Percentiles rank a stretch among this genome's conserved stretches.
Conservation (phyloP, 768 basidiomycete genomes). For the Agaricus sinodeliciosus region DNA sequence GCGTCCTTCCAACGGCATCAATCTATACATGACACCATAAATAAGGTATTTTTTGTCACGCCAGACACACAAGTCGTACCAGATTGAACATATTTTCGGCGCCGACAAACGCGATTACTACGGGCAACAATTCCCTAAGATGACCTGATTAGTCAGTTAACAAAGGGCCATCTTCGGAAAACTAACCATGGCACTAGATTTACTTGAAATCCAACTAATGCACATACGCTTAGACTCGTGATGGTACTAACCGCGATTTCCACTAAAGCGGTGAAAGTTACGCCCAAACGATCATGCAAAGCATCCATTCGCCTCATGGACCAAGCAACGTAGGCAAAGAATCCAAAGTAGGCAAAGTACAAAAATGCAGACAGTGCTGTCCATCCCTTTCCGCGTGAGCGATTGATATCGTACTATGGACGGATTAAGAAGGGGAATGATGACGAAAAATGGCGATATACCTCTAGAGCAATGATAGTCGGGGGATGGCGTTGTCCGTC, state of each 20-base stretch:
- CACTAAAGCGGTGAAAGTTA: slow-evolving; percentile 89
- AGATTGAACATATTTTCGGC: slow-evolving; percentile 97
- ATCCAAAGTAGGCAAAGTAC: slow-evolving; percentile 70
- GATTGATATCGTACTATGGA: slow-evolving; percentile 46
- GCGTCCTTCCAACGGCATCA: slow-evolving; percentile 78
- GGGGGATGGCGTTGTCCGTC: slow-evolving; percentile 27
- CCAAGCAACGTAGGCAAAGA: slow-evolving; percentile 69
- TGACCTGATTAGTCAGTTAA: slow-evolving; percentile 7
- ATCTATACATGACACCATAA: slow-evolving; percentile 44
- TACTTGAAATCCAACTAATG: slow-evolving; percentile 80
- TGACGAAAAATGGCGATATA: slow-evolving; percentile 16
- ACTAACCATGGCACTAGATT: slow-evolving; percentile 86
- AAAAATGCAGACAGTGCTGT: slow-evolving; percentile 65
- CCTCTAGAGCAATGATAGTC: slow-evolving; percentile 42
- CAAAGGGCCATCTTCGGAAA: neutral
- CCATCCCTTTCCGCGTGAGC: slow-evolving; percentile 37
- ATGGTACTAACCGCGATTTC: slow-evolving; percentile 91
- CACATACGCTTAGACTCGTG: slow-evolving; percentile 89
- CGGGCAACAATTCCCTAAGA: slow-evolving; percentile 77
- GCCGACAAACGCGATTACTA: slow-evolving; percentile 92
- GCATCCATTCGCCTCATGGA: slow-evolving; percentile 73
- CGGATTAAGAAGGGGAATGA: slow-evolving; percentile 7
- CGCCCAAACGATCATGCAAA: slow-evolving; percentile 85
- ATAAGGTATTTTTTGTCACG: slow-evolving; percentile 15
- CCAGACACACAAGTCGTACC: slow-evolving; percentile 36